Evolutionary conservation across 106 monocot species (phyloP), one percentile per base, ranked within the genome.

Genomic region (Ottelia alismoides): DNA sequence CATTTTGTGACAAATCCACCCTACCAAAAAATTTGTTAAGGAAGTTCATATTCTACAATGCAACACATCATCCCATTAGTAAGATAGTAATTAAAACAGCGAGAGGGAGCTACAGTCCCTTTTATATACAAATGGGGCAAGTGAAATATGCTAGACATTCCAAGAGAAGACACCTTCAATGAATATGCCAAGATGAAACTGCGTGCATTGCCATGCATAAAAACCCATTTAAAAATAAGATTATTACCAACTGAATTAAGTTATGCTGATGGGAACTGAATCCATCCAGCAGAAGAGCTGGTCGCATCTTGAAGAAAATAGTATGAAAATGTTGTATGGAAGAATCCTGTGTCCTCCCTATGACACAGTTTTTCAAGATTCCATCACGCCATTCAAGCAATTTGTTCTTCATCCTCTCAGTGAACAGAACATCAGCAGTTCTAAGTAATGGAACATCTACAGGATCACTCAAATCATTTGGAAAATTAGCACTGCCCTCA

Each of bases 211-310:
- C n/a, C n/a, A n/a, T n/a, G n/a, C n/a, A n/a, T n/a, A n/a, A n/a
- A n/a, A n/a, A n/a, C n/a, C n/a, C n/a, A n/a, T n/a, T n/a, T n/a
- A n/a, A n/a, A n/a, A n/a, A n/a, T n/a, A n/a, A n/a, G n/a, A n/a
- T n/a, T n/a, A n/a, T 51, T 94, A 96, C 94, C 94, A 66, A n/a
- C 60, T 69, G 76, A 66, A 85, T 89, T 63, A 98, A 75, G 22
- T 77, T 79, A 27, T 85, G 47, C 55, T 81, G 85, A 57, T 85
- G 85, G 27, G 85, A 82, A 54, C 56, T 85, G 62, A 85, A 89
- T 35, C 96, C 89, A 77, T 70, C 54, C 57, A 98, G 68, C 51
- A 70, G 35, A 26, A 98, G 24, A 62, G 96, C 81, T 19, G 89
- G 96, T 22, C 76, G 76, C 89, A 74, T 74, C 68, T 89, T 98